phyloP scores from a whole-genome alignment of 2,329 filamentous ascomycete genomes.

The Colletotrichum lupini region DNA sequence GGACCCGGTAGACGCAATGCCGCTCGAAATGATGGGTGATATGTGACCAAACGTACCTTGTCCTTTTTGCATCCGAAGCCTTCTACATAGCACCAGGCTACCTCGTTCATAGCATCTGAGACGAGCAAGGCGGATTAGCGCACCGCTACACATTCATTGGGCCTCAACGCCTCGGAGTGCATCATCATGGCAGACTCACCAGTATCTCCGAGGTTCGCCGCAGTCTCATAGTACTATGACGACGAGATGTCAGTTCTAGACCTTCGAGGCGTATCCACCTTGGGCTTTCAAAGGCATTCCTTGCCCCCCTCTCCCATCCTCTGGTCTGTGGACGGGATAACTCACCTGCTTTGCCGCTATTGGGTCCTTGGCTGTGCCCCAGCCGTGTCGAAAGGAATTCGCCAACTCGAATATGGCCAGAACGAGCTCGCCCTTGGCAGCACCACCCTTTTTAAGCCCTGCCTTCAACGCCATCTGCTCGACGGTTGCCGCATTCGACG shows the following conservation, averaged over 20 bases:
- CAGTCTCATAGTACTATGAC: slow-evolving; percentile 92
- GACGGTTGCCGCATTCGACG: slow-evolving; percentile 87
- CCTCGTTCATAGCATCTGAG: slow-evolving; percentile 95
- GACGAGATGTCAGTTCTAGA: slow-evolving; percentile 14
- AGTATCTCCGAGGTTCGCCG: slow-evolving; percentile 93
- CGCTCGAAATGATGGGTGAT: slow-evolving; percentile 39
- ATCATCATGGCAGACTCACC: slow-evolving; percentile 55
- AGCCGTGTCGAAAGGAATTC: slow-evolving; percentile 93
- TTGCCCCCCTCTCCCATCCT: background rate
- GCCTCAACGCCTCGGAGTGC: slow-evolving; percentile 10
- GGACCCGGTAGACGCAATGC: slow-evolving; percentile 12
- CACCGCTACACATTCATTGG: slow-evolving; percentile 10
- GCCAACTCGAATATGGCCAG: slow-evolving; percentile 96
- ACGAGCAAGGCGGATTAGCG: slow-evolving; percentile 34
- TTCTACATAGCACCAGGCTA: slow-evolving; percentile 93
- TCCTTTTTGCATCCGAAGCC: slow-evolving; percentile 99
- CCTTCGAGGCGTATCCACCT: background rate
- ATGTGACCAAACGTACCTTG: slow-evolving; percentile 76
- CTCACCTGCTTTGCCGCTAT: slow-evolving; percentile 81
- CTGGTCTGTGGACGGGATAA: slow-evolving; percentile 30
- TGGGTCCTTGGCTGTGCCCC: slow-evolving; percentile 89
- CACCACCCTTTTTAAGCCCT: slow-evolving; percentile 91
- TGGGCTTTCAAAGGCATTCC: background rate
- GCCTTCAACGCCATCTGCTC: slow-evolving; percentile 87
- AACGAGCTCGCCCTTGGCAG: slow-evolving; percentile 94